phyloP scores from a whole-genome alignment of 192 early-diverging fungal genomes.

The Coemansia sp. region DNA sequence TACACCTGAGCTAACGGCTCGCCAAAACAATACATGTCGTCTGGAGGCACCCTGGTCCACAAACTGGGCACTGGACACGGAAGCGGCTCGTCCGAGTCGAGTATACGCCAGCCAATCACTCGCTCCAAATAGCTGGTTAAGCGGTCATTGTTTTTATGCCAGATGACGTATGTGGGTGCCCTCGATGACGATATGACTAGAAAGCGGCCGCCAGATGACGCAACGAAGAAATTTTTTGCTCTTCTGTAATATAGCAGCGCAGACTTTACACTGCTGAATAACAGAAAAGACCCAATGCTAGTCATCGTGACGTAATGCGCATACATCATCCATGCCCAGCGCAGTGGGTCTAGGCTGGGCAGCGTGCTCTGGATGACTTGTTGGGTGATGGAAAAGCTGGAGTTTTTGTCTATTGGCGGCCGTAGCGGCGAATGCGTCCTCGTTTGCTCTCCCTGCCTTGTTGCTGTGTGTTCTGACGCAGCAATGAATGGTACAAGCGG shows the following conservation, averaged over 20 bases:
- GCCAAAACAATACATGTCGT: not conserved
- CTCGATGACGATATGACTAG: not conserved
- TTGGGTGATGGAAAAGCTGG: not conserved
- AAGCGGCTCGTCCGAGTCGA: too few species aligned
- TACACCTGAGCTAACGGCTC: not conserved
- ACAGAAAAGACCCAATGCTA: not conserved
- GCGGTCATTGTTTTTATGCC: not conserved
- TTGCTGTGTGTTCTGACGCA: not conserved
- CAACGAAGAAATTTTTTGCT: not conserved
- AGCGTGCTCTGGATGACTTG: not conserved
- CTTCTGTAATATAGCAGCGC: not conserved
- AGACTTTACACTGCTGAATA: not conserved
- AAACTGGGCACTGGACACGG: not conserved
- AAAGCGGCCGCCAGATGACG: not conserved
- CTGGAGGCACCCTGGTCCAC: not conserved
- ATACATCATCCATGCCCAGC: constrained; percentile 3
- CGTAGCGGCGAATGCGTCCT: not conserved
- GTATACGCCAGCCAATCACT: too few species aligned
- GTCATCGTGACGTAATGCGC: constrained; percentile 6
- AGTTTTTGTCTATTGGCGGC: not conserved
- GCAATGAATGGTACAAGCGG: not conserved
- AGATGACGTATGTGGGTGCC: not conserved
- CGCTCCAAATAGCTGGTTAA: constrained; percentile 2
- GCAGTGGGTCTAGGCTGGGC: constrained; percentile 6
- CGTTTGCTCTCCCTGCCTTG: not conserved